These are phyloP conservation scores for Cryptococcus sp. DNA, from an alignment of 1,284 basidiomycete species.

Conservation along the genomic window DNA sequence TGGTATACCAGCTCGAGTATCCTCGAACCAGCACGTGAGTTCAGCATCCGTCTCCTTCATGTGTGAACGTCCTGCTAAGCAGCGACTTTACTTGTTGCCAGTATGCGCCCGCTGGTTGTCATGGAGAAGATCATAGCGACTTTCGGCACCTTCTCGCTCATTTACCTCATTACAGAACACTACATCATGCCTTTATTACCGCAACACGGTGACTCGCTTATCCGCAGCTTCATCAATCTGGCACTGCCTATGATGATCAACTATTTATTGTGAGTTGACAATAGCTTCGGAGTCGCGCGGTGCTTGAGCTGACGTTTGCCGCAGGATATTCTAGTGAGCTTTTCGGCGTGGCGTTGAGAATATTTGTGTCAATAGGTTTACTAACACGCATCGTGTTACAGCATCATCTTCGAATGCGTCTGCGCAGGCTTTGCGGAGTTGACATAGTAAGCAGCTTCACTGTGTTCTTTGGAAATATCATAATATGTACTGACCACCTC, in stretches of 20 bases:
- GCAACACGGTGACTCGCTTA: slow-evolving; percentile 66
- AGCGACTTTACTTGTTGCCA: slow-evolving; percentile 40
- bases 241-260: slow-evolving; percentile 87
- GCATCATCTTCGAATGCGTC: slow-evolving; percentile 72
- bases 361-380: too few relatives aligned
- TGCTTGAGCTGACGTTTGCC: slow-evolving; percentile 5
- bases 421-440: slow-evolving; percentile 94
- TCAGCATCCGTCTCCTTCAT: not conserved
- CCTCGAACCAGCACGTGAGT: slow-evolving; percentile 77
- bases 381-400: slow-evolving; percentile 1
- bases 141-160: slow-evolving; percentile 90
- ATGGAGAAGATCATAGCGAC: slow-evolving; percentile 94
- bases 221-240: slow-evolving; percentile 77
- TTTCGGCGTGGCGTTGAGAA: too few relatives aligned
- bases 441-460: slow-evolving; percentile 64
- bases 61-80: not conserved
- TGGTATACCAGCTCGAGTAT: slow-evolving; percentile 96
- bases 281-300: not conserved
- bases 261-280: slow-evolving; percentile 50
- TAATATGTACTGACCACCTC: not conserved
- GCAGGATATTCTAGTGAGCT: slow-evolving; percentile 51
- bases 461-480: not conserved
- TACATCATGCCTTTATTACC: slow-evolving; percentile 85
- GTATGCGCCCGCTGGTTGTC: slow-evolving; percentile 85
- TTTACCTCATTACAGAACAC: slow-evolving; percentile 86